These are phyloP conservation scores for Boletus coccyginus DNA, from an alignment of 768 basidiomycete species.

Conservation along the genomic window DNA sequence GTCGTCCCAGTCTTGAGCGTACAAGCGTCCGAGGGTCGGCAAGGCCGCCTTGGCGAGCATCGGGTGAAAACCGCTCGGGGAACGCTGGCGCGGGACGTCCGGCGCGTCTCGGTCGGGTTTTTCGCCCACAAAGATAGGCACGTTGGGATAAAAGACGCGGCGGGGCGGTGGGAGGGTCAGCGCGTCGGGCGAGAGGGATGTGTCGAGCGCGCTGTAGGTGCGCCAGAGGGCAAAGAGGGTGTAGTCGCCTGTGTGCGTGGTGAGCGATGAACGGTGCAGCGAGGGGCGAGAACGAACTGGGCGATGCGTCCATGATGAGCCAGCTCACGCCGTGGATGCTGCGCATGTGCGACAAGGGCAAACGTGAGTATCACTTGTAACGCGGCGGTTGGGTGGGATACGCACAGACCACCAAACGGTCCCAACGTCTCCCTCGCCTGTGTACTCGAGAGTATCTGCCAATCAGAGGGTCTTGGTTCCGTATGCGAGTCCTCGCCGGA, in stretches of 20 bases:
- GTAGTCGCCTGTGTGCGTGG: slow-evolving; percentile 47
- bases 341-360: background rate
- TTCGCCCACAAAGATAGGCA: slow-evolving; percentile 54
- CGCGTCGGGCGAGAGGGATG: slow-evolving; percentile 41
- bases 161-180: slow-evolving; percentile 62
- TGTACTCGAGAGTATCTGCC: slow-evolving; percentile 54
- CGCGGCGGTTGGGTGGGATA: slow-evolving; percentile 1
- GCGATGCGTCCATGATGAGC: slow-evolving; percentile 53
- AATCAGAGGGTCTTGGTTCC: slow-evolving; percentile 48
- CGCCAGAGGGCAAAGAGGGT: slow-evolving; percentile 78
- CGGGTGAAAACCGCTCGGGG: slow-evolving; percentile 68
- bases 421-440: slow-evolving; percentile 52
- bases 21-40: slow-evolving; percentile 65
- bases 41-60: slow-evolving; percentile 72
- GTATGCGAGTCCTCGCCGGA: slow-evolving; percentile 33
- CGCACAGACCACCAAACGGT: slow-evolving; percentile 50
- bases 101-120: slow-evolving; percentile 31
- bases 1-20: slow-evolving; percentile 75
- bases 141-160: slow-evolving; percentile 73
- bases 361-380: background rate
- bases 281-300: slow-evolving; percentile 39
- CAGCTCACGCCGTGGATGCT: slow-evolving; percentile 71
- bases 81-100: slow-evolving; percentile 39
- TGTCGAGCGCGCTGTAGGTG: slow-evolving; percentile 64
- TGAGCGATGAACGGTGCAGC: background rate